Evolutionary conservation across 2,329 filamentous ascomycete species (phyloP).

Genomic region (Colletotrichum neosansevieriae): DNA sequence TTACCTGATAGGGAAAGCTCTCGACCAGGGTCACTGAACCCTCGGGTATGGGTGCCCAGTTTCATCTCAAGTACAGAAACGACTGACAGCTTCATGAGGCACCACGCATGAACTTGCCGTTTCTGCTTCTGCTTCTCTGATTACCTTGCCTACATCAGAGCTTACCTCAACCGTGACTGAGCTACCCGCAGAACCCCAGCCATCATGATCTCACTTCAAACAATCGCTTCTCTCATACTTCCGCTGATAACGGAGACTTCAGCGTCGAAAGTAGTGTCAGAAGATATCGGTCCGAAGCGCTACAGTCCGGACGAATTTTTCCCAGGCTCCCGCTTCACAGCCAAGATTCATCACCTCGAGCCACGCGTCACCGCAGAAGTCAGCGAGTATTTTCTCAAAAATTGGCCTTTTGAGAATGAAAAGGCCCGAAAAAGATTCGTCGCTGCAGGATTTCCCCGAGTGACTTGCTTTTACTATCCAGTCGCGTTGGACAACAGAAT

Average conservation of each 20-base stretch:
- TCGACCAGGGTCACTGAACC: not conserved
- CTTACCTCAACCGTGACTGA: not conserved
- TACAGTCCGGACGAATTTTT: not conserved
- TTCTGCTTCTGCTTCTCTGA: too few relatives aligned
- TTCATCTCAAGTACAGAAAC: conserved; percentile 1
- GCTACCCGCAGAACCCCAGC: not conserved
- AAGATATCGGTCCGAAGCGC: not conserved
- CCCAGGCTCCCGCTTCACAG: not conserved
- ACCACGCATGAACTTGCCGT: too few relatives aligned
- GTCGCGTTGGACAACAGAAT: conserved; percentile 1
- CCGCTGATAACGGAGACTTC: not conserved
- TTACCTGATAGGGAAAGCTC: not conserved
- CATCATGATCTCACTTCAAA: conserved; percentile 1
- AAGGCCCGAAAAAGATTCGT: conserved; percentile 10
- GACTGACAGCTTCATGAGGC: too few relatives aligned
- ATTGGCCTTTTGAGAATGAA: conserved; percentile 19
- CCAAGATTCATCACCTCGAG: conserved; percentile 9
- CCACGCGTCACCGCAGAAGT: not conserved
- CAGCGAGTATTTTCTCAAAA: conserved; percentile 1
- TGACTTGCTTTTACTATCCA: conserved; percentile 14
- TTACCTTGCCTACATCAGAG: not conserved
- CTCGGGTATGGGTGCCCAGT: not conserved
- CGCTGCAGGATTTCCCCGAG: conserved; percentile 15
- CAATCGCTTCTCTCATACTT: conserved; percentile 4
- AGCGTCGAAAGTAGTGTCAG: not conserved